Base-by-base conservation (phyloP, 306 rosid genomes). In the Dicorynia guianensis region DNA sequence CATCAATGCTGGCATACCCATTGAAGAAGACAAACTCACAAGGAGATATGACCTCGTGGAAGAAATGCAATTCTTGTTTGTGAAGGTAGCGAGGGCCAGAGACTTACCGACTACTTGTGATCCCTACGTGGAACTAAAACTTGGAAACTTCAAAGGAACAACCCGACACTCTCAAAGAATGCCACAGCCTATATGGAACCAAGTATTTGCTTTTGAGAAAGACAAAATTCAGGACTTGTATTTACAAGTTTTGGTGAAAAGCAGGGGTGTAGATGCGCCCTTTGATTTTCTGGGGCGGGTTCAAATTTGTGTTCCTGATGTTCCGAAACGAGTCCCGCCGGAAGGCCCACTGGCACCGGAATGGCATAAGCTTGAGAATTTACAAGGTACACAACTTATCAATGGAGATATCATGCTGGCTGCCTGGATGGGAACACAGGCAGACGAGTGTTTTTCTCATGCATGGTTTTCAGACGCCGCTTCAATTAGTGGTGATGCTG, bases 401-500 rank as follows among this genome's bases (percentile, higher is more conserved):
- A 33, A 56, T 48, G 91, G 89, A 40, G 86, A 72, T 39, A 11
- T 85, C 50, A 82, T 82, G 92, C 65, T 87, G 46, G 77, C 79
- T 17, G 65, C 75, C 13, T 87, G 92, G 89, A 80, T 57, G 57
- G 91, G 89, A 39, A 85, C 84, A 52, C 89, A 87, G 8, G 89
- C 80, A 13, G 92, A 86, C 60, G 85, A 82, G 6, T 67, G 19
- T 40, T 83, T 72, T 8, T 64, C 85, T 10, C 34, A 77, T 0
- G 74, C 89, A 30, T 80, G 85, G 83, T 46, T 80, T 71, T 86
- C 89, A 2, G 74, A 83, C 60, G 47, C 76, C 0, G 76, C 79
- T 0, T 49, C 33, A 0, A 61, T 77, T 10, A 44, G 20, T 46
- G 79, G 59, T 6, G 69, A 79, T 71, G 30, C 69, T 0, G 20